Base-by-base conservation (phyloP, 2,329 filamentous ascomycete genomes). In the Diaporthe australafricana region DNA sequence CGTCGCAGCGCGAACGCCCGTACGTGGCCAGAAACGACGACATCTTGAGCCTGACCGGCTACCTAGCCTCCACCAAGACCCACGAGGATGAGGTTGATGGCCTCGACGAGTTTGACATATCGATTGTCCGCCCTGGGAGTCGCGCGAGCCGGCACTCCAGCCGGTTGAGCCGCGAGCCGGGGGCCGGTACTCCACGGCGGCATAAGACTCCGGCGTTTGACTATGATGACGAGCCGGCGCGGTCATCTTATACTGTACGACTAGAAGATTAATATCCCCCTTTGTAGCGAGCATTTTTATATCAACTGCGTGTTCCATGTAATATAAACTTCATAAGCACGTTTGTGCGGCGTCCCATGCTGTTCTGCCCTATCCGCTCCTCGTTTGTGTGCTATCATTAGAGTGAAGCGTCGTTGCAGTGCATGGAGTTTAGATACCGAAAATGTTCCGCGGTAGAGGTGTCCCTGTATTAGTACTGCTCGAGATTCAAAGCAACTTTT, bases 61-160 rank as follows among this genome's bases (percentile, higher is more conserved):
- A 50, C 30, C 22, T 65, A 12, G 78, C 60, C 8, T 17, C 60
- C 20, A 65, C 57, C 11, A 45, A 50, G 27, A 17, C 1, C 8
- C 30, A 12, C 12, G 60, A 50, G 1, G 27, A 65, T 8, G 60
- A 65, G 45, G 11, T 27, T 50, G 42, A 35, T 35, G 9, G 60
- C 5, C 60, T 16, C n/a, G 60, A 65, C 7, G 60, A 48, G 2
- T 65, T 65, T 12, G 60, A 65, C 5, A 65, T 65, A 50, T 65
- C 60, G n/a, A 65, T 65, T n/a, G 60, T 65, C 42, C 60, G 60
- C 20, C 60, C 60, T 12, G 60, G 27, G 27, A 65, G 60, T 12
- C 60, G 45, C 12, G 12, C 60, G 14, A 65, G 60, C 11, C 60
- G 8, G 16, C 12, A 48, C 25, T 65, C 60, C 30, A 65, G 60